A percentile compares a stretch with the other conserved stretches of the same genome.
Evolutionary conservation across 1,284 basidiomycete species (phyloP).

Genomic region (Fistulina hepatica): DNA sequence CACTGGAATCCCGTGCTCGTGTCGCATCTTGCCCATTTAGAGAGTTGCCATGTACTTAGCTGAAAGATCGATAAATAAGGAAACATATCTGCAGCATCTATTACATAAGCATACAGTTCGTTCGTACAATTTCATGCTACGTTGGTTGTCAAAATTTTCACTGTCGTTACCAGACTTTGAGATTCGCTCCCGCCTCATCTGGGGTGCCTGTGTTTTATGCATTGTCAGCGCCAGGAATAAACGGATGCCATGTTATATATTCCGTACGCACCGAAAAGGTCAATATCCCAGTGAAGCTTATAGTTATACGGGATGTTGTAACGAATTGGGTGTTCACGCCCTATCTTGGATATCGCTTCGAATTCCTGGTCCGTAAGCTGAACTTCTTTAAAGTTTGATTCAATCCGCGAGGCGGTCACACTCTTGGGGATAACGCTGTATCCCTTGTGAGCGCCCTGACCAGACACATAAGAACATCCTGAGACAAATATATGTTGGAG

Average conservation of each 20-base stretch:
- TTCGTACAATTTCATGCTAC: too few species aligned
- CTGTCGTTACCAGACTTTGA: neutral
- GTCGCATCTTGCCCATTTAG: too few species aligned
- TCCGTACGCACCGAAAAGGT: neutral
- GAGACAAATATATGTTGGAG: too few species aligned
- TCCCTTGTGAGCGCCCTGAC: slow-evolving; percentile 26
- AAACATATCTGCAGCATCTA: too few species aligned
- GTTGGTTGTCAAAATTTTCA: too few species aligned
- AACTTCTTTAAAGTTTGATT: slow-evolving; percentile 47
- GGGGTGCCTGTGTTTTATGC: neutral
- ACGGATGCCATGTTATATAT: neutral
- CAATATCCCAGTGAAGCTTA: slow-evolving; percentile 1
- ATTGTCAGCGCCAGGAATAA: neutral
- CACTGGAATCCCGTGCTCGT: too few species aligned
- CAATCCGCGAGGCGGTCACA: slow-evolving; percentile 33
- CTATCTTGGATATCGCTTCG: slow-evolving; percentile 24
- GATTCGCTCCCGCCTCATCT: neutral
- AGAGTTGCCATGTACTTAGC: too few species aligned
- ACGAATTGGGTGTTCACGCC: neutral
- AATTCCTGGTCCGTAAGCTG: slow-evolving; percentile 41
- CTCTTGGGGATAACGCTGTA: slow-evolving; percentile 44
- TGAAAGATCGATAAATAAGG: too few species aligned
- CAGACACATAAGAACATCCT: too few species aligned
- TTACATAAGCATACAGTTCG: too few species aligned
- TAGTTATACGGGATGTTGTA: slow-evolving; percentile 1